A percentile compares a stretch with the other conserved stretches of the same genome.
Evolutionary conservation across 257 asterid species (phyloP).

Genomic region (Nicotiana knightiana): DNA sequence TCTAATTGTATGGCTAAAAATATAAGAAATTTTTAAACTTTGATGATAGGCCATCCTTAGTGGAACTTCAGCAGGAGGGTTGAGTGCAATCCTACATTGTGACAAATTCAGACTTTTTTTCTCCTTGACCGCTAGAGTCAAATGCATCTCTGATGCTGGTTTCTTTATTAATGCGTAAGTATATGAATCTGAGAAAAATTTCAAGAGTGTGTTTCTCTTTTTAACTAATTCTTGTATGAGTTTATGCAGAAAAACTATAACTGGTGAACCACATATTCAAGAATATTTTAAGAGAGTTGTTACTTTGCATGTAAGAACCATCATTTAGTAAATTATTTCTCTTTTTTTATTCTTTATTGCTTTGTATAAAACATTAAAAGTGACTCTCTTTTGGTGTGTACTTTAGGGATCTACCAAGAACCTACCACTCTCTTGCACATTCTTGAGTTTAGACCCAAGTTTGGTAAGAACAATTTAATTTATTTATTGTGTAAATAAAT

Average conservation of each 20-base stretch:
- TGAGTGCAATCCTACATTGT: slow-evolving; percentile 35
- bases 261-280: slow-evolving; percentile 8
- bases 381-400: neutral
- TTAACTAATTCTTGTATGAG: neutral
- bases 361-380: too few species aligned
- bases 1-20: too few species aligned
- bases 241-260: slow-evolving; percentile 20
- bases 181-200: too few species aligned
- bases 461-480: slow-evolving; percentile 18
- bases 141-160: slow-evolving; percentile 38
- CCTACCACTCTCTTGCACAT: slow-evolving; percentile 24
- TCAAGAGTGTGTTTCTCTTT: neutral
- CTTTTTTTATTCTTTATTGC: neutral
- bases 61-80: too few species aligned
- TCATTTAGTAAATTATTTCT: too few species aligned
- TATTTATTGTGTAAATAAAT: neutral
- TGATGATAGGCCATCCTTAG: slow-evolving; percentile 11
- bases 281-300: neutral
- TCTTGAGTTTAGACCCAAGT: slow-evolving; percentile 12
- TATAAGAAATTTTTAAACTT: too few species aligned
- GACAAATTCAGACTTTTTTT: slow-evolving; percentile 25
- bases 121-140: slow-evolving; percentile 8
- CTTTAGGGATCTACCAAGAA: slow-evolving; percentile 11
- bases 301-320: slow-evolving; percentile 17
- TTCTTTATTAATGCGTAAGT: slow-evolving; percentile 33